Evolutionary conservation across 2,329 filamentous ascomycete species (phyloP).

Genomic region (Talaromyces sp.): DNA sequence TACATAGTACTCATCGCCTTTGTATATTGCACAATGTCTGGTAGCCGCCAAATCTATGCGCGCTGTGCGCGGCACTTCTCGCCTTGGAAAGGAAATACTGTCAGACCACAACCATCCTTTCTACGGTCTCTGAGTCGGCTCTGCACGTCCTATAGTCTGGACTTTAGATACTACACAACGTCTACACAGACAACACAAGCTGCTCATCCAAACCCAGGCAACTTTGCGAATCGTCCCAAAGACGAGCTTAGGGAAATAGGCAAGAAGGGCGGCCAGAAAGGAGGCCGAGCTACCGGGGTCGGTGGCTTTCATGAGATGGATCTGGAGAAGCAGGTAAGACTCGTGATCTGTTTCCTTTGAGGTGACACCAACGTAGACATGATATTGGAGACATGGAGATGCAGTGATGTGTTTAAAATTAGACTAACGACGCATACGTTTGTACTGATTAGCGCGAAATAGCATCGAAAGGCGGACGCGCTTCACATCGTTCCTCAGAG

Average conservation of each 20-base stretch:
- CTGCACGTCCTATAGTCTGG: neutral
- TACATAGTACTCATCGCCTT: neutral
- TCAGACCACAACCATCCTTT: neutral
- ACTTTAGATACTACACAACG: neutral
- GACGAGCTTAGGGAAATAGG: conserved; percentile 26
- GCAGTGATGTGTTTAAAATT: neutral
- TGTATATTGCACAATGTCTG: conserved; percentile 1
- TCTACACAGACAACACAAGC: neutral
- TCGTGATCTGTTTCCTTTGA: neutral
- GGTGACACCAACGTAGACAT: neutral
- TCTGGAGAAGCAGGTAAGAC: conserved; percentile 29
- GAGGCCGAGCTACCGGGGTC: conserved; percentile 26
- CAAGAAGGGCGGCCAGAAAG: conserved; percentile 27
- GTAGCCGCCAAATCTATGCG: conserved; percentile 5
- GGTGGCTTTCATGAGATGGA: conserved; percentile 30
- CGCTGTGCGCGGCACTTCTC: conserved; percentile 2
- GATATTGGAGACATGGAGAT: neutral
- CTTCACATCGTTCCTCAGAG: conserved; percentile 14
- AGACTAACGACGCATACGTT: neutral
- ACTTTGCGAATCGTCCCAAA: conserved; percentile 33
- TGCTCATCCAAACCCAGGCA: conserved; percentile 31
- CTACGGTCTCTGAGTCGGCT: neutral
- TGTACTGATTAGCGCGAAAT: conserved; percentile 23
- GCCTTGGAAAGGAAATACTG: neutral
- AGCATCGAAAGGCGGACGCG: conserved; percentile 24